Conservation (phyloP, 352 stramenopile genomes). For the Sclerospora graminicola region DNA sequence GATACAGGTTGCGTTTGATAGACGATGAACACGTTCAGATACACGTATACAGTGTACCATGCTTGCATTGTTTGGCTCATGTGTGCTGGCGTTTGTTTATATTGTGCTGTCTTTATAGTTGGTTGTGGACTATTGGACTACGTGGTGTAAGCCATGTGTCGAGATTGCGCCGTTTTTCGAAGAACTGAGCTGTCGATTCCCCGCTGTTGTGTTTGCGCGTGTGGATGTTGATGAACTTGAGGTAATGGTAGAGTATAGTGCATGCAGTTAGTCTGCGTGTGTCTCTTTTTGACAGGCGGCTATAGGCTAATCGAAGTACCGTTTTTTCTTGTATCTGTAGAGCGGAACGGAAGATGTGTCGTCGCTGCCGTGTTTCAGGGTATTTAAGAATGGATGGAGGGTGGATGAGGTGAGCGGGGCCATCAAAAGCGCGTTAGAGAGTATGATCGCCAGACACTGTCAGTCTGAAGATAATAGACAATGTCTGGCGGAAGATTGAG, state of each 20-base stretch:
- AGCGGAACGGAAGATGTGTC: conserved; percentile 64
- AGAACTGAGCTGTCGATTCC: conserved; percentile 41
- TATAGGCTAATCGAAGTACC: too few relatives aligned
- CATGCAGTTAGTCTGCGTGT: too few relatives aligned
- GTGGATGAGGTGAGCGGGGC: conserved; percentile 82
- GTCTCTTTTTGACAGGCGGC: too few relatives aligned
- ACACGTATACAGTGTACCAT: too few relatives aligned
- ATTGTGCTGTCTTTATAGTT: conserved; percentile 27
- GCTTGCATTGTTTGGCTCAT: too few relatives aligned
- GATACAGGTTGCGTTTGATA: too few relatives aligned
- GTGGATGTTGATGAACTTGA: conserved; percentile 74
- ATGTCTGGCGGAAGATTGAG: too few relatives aligned
- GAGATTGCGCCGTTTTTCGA: conserved; percentile 75
- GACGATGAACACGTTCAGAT: too few relatives aligned
- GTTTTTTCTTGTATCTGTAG: too few relatives aligned
- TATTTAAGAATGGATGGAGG: conserved; percentile 85
- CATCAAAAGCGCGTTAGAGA: conserved; percentile 46
- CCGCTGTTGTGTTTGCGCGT: conserved; percentile 47
- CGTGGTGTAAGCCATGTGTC: conserved; percentile 78
- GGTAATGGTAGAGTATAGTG: too few relatives aligned
- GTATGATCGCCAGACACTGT: too few relatives aligned
- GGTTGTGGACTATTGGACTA: conserved; percentile 78
- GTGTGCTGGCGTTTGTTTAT: neutral
- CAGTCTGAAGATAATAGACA: too few relatives aligned
- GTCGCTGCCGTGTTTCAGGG: conserved; percentile 90